Evolutionary conservation across 2,329 filamentous ascomycete genomes (phyloP), one percentile per base, ranked within the genome.

Genomic region (Bipolaris zeicola): DNA sequence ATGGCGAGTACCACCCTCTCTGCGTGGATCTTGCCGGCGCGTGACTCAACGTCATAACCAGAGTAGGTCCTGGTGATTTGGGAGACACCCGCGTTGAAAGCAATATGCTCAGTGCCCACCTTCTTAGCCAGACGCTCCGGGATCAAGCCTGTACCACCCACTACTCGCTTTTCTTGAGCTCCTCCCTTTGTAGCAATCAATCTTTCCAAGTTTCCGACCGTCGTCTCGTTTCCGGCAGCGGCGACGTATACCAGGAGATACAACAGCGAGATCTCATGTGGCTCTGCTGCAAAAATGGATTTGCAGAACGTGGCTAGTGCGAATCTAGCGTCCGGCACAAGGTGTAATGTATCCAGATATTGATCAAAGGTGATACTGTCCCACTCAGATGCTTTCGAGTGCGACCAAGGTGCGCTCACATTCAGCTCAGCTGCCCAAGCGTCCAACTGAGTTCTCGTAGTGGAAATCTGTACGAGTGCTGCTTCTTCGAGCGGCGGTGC

Each of bases 1-100:
- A 85, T 69, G 0, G 83, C 79, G 0, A 79, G 65, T 47, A 87
- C 80, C 14, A 83, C 78, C 36, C 79, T 80, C 13, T 74, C 73
- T 2, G 78, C 79, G 5, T 63, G 56, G 50, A 78, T 74, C 0
- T 65, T 67, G 2, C 65, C 63, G 1, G 52, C 55, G 1, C 50
- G 57, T 6, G 71, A 65, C 3, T 42, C 11, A 24, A 67, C 52
- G 16, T 43, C 43, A 33, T 68, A 69, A 5, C 52, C 56, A 5
- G 31, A 41, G 6, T 45, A 11, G 28, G 53, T 58, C 42, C 57
- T 63, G n/a, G 24, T 62, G 37, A 70, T 52, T 14, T 51, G 53
- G 16, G 41, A 26, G 2, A 68, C 66, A 5, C 63, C 50, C 1
- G 66, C 57, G 18, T 66, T 61, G 26, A 69, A 53, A 2, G 50